phyloP scores from a whole-genome alignment of 2,329 filamentous ascomycete species.

The Calcarisporium arbuscula region DNA sequence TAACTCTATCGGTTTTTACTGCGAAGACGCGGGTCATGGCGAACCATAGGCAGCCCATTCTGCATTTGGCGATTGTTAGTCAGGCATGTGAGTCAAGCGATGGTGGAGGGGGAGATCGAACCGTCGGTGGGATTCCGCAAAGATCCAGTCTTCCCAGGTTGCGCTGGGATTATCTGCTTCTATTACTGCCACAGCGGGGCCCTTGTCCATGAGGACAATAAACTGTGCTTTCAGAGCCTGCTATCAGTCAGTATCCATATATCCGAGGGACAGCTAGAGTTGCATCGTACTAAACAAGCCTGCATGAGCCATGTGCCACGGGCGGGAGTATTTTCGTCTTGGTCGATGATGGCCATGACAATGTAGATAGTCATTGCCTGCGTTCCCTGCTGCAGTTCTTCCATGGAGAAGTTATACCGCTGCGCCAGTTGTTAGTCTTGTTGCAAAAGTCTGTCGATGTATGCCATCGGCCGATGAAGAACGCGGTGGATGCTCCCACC shows the following conservation, averaged over 20 bases:
- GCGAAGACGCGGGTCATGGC: constrained; percentile 16
- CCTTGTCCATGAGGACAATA: constrained; percentile 4
- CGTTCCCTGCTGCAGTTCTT: constrained; percentile 14
- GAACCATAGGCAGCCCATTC: constrained; percentile 18
- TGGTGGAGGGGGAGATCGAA: neutral
- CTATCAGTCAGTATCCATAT: neutral
- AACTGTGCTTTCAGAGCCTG: constrained; percentile 13
- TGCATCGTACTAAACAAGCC: constrained; percentile 12
- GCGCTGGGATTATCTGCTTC: constrained; percentile 12
- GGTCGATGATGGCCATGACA: constrained; percentile 21
- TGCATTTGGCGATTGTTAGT: constrained; percentile 2
- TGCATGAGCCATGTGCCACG: constrained; percentile 10
- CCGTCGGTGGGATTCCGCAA: constrained; percentile 23
- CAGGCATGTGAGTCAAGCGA: fast-evolving
- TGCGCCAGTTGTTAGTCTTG: too few species aligned
- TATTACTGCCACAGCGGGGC: constrained; percentile 3
- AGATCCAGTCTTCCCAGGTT: constrained; percentile 24
- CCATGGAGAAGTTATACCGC: constrained; percentile 3
- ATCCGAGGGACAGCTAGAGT: fast-evolving
- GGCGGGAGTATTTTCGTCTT: constrained; percentile 5
- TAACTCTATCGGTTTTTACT: constrained; percentile 7
- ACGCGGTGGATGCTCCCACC: neutral
- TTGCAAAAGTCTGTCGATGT: constrained; percentile 1
- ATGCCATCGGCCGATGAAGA: neutral
- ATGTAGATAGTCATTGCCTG: constrained; percentile 22